Evolutionary conservation across 129 eudicot genomes (phyloP).

Genomic region (Saussurea involucrata): DNA sequence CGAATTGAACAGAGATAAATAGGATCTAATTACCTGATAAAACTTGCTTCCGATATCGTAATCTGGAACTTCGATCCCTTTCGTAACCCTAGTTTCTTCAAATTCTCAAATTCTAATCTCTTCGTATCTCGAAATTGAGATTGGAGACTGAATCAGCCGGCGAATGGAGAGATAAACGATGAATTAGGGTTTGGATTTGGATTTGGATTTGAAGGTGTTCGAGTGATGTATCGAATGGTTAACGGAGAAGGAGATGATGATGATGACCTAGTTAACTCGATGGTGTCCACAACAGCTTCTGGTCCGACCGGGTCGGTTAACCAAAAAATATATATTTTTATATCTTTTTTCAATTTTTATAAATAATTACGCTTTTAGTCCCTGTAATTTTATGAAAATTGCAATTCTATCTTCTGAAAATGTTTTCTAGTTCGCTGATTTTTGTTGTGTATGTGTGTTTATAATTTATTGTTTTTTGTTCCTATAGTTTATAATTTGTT

Average conservation of each 20-base stretch:
- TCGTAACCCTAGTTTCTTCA: slow-evolving; percentile 8
- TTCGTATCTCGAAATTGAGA: slow-evolving; percentile 4
- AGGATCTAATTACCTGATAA: slow-evolving; percentile 15
- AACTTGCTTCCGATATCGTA: background rate
- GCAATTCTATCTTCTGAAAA: too few species aligned
- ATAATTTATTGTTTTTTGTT: background rate
- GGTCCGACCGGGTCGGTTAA: background rate
- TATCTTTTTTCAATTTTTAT: too few species aligned
- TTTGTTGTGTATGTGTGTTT: background rate
- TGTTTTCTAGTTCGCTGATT: background rate
- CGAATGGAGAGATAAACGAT: background rate
- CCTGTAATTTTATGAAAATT: background rate
- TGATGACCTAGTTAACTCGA: slow-evolving; percentile 12
- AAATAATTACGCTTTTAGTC: too few species aligned
- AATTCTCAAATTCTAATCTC: background rate
- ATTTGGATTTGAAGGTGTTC: background rate
- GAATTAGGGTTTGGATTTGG: background rate
- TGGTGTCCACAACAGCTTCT: background rate
- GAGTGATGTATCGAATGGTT: slow-evolving; percentile 5
- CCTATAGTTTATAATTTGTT: background rate
- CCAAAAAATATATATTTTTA: too few species aligned
- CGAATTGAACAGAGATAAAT: background rate
- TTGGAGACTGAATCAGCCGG: background rate
- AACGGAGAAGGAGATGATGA: slow-evolving; percentile 18
- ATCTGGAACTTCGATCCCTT: slow-evolving; percentile 7